Percentiles rank a stretch among this genome's conserved stretches.
Conservation (phyloP, 1,139 yeast genomes). For the Hyphopichia khmerensis region DNA sequence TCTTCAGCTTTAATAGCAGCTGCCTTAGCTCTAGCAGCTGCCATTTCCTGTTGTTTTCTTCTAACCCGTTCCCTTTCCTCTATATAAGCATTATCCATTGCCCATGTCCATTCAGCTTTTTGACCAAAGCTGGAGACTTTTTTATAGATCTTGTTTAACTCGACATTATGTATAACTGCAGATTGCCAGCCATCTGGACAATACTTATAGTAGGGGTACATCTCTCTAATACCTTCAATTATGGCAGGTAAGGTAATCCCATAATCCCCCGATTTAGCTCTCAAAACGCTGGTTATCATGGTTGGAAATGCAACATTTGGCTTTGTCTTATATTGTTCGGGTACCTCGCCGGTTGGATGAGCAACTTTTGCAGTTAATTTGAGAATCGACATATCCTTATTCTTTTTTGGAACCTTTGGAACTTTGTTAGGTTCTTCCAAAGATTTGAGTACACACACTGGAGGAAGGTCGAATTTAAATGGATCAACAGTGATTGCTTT, state of each 20-base stretch:
- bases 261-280: slow-evolving; percentile 57
- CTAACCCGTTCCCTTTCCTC: slow-evolving; percentile 77
- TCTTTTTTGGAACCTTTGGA: slow-evolving; percentile 49
- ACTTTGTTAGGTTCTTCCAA: slow-evolving; percentile 32
- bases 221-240: slow-evolving; percentile 79
- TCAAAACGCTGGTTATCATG: slow-evolving; percentile 74
- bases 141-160: slow-evolving; percentile 80
- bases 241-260: slow-evolving; percentile 87
- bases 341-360: slow-evolving; percentile 74
- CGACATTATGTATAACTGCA: slow-evolving; percentile 83
- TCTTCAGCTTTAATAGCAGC: slow-evolving; percentile 56
- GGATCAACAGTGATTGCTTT: slow-evolving; percentile 26
- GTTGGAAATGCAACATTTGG: slow-evolving; percentile 81
- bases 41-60: slow-evolving; percentile 64
- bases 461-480: slow-evolving; percentile 19
- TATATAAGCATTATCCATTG: slow-evolving; percentile 78
- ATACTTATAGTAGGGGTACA: slow-evolving; percentile 87
- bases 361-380: slow-evolving; percentile 55
- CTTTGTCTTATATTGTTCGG: slow-evolving; percentile 78
- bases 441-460: slow-evolving; percentile 35
- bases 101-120: slow-evolving; percentile 83
- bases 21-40: slow-evolving; percentile 57
- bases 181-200: slow-evolving; percentile 99
- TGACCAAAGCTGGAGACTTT: slow-evolving; percentile 68
- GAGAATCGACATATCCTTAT: slow-evolving; percentile 16